Evolutionary conservation across 257 asterid genomes (phyloP), one percentile per base, ranked within the genome.

Genomic region (Orobanche coerulescens): DNA sequence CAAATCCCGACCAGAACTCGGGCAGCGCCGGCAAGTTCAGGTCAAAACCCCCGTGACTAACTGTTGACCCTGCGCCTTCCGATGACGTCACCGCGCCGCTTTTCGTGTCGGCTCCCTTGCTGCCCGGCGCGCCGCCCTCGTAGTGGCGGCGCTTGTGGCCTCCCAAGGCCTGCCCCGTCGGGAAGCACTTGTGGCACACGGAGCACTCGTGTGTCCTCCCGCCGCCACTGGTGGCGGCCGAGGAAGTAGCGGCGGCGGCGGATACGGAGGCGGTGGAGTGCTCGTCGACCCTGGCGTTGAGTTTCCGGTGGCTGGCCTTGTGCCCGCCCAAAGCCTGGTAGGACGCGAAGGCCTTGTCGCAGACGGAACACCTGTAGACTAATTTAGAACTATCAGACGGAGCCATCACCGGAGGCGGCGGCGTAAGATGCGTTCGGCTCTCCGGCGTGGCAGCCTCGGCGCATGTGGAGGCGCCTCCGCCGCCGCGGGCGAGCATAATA

Each of bases 101-200:
- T 4, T 15, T 33, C 24, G 26, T 46, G 4, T 46, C 52, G 2
- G 52, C 52, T 46, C 52, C 52, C 25, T 46, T 61, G 68, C 67
- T 66, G 20, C 37, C 59, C 4, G 71, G 15, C 56, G 14, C 16
- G 6, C 56, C 79, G 69, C 82, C 86, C 3, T 81, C 86, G 71
- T 81, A 81, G 84, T 82, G 90, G 68, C 90, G 56, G 65, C 90
- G 76, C 82, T 82, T 82, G 81, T 82, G 90, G n/a, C 90, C 90
- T 0, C 90, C 90, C 75, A 82, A 66, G 7, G 90, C 90, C 70
- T 82, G 90, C 0, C 86, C 90, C 0, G 79, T 70, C 5, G 86
- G 82, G 58, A 82, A 82, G 73, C 80, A 56, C 81, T 62, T 79
- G 79, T 84, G 93, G 69, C 93, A 84, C 54, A 84, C 73, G 23